Evolutionary conservation across 2,329 filamentous ascomycete genomes (phyloP), one percentile per base, ranked within the genome.

Genomic region (Pyrenochaeta sp.): DNA sequence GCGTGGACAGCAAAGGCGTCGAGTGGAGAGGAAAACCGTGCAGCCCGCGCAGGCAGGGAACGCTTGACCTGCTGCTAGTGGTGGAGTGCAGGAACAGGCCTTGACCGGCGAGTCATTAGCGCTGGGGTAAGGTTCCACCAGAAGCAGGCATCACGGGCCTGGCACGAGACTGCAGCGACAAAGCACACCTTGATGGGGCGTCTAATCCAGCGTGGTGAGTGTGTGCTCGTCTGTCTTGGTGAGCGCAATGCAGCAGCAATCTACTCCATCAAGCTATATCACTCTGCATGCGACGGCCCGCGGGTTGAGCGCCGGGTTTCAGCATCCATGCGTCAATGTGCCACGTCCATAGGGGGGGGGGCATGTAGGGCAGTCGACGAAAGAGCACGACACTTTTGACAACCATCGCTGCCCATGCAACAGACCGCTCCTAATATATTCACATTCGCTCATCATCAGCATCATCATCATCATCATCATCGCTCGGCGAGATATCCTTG

Each of bases 101-200:
- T 23, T 41, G 23, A 23, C 48, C 49, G 36, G 12, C 12, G 17
- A 39, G 30, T n/a, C 40, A 45, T 48, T 64, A 60, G 61, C 59
- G 58, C 58, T 58, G 54, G 58, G 58, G 55, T 53, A 35, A 61
- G 39, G 36, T 29, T 48, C 52, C 56, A 56, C 52, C 40, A 36
- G 7, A n/a, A n/a, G 39, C 39, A 56, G 49, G 47, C 49, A 27
- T 27, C 23, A 27, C 9, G 23, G n/a, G n/a, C n/a, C n/a, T n/a
- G n/a, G n/a, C n/a, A n/a, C n/a, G n/a, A n/a, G n/a, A n/a, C n/a
- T n/a, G n/a, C n/a, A n/a, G n/a, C n/a, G n/a, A n/a, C n/a, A n/a
- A n/a, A n/a, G n/a, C n/a, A n/a, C n/a, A n/a, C n/a, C n/a, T n/a
- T n/a, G n/a, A n/a, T n/a, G n/a, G n/a, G n/a, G n/a, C n/a, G n/a